These are phyloP conservation scores for Asterochloris sp. DNA, from an alignment of 139 green algal species.

Conservation along the genomic window DNA sequence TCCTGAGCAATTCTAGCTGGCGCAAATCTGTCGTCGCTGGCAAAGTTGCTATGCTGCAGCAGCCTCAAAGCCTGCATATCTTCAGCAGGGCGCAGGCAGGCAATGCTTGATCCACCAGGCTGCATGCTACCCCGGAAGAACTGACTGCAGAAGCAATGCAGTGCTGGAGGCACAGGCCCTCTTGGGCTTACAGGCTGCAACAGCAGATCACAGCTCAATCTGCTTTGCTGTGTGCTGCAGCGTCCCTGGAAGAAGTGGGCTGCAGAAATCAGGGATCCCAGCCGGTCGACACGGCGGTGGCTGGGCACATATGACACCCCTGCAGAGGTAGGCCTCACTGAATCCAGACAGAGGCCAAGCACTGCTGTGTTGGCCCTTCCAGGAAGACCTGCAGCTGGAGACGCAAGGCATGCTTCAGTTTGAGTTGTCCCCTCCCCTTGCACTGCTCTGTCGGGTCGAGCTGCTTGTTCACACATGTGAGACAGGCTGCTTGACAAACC, in stretches of 20 bases:
- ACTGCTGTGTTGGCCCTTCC: not conserved
- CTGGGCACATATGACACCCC: constrained; percentile 69
- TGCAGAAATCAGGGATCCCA: constrained; percentile 76
- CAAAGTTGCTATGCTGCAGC: not conserved
- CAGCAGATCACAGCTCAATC: not conserved
- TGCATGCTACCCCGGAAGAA: not conserved
- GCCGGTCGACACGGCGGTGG: constrained; percentile 62
- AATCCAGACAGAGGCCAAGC: too few species aligned
- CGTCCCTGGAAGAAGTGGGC: constrained; percentile 80
- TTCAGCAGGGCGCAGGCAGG: not conserved
- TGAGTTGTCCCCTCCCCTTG: not conserved
- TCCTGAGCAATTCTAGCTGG: too few species aligned
- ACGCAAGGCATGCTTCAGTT: not conserved
- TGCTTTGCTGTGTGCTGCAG: constrained; percentile 23
- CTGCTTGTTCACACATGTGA: not conserved
- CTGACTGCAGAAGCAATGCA: not conserved
- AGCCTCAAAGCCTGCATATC: not conserved
- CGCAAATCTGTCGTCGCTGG: too few species aligned
- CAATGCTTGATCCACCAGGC: not conserved
- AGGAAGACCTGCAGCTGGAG: not conserved
- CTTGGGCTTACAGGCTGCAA: not conserved
- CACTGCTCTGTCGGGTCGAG: not conserved
- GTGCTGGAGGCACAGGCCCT: not conserved
- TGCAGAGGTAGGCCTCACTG: constrained; percentile 20
- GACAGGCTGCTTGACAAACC: not conserved